Base-by-base conservation (phyloP, 2,329 filamentous ascomycete genomes). In the Cladosporium halotolerans region DNA sequence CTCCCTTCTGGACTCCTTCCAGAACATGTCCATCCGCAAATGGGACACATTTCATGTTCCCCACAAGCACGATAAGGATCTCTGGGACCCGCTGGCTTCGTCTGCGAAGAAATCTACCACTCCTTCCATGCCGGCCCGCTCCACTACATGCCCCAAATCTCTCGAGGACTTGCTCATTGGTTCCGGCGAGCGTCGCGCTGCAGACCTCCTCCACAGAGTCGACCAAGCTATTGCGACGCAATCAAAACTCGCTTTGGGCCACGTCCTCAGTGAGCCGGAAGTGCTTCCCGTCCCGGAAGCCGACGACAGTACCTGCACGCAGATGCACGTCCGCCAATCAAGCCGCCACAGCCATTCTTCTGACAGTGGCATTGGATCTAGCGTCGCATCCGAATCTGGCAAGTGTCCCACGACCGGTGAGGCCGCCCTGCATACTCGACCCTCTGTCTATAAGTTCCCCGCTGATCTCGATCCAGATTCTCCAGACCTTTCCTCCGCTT, bases 331-430 rank as follows among this genome's bases (percentile, higher is more conserved):
- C 45, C 78, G 78, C 54, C 79, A 82, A 66, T 79, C 84, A 66
- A 80, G 83, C 64, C 85, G 84, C 66, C 23, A 28, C 23, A 80
- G 83, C 65, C 85, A 90, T 72, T 81, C 82, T 55, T 93, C 89
- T 13, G 91, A 96, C 73, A 95, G 90, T 68, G 91, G 89, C 51
- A 77, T 96, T 58, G 91, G 91, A 49, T 87, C 89, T 41, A 96
- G 90, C 40, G 78, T 96, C 64, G 80, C 64, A 32, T 53, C 52
- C 34, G 52, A 54, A 39, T 54, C 51, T 19, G 50, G 42, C 34
- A 47, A 56, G 43, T 45, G 42, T 40, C 23, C 50, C 50, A 45
- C 42, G 16, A 23, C 50, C 40, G 43, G 53, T 55, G 53, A 51
- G 53, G 44, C 44, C 52, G 49, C 45, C 45, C 36, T 48, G 32